Evolutionary conservation across 345 rosid species (phyloP).

Genomic region (Garcia nutans): DNA sequence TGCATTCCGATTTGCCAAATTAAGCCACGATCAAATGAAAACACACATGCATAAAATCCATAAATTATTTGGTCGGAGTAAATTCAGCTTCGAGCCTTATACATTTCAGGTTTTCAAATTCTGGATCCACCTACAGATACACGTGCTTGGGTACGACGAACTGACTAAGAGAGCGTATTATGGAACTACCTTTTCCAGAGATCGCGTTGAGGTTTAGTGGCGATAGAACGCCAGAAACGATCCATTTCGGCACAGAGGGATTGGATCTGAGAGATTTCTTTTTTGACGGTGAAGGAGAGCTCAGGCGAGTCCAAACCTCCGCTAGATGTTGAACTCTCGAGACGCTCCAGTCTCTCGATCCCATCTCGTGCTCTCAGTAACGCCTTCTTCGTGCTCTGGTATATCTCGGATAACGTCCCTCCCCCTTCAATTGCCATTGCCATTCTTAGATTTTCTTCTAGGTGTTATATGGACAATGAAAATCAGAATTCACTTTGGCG

Average conservation of each 20-base stretch:
- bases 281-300: constrained; percentile 64
- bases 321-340: constrained; percentile 53
- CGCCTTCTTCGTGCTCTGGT: constrained; percentile 54
- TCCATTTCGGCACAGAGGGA: constrained; percentile 82
- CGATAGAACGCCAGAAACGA: constrained; percentile 74
- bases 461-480: too few relatives aligned
- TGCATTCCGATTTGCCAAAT: neutral
- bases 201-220: constrained; percentile 83
- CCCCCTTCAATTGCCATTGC: constrained; percentile 57
- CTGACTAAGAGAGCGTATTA: neutral
- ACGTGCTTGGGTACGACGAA: neutral
- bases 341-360: constrained; percentile 79
- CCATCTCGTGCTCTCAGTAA: constrained; percentile 74
- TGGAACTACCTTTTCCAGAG: constrained; percentile 75
- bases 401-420: constrained; percentile 67
- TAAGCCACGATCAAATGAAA: neutral
- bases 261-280: constrained; percentile 68
- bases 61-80: too few relatives aligned
- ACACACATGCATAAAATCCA: too few relatives aligned
- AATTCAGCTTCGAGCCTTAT: neutral
- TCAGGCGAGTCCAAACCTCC: constrained; percentile 72
- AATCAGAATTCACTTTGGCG: too few relatives aligned
- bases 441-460: neutral
- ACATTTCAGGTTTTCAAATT: neutral
- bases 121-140: neutral